These are phyloP conservation scores for Rhytidiadelphus loreus DNA, from an alignment of 225 moss, liverwort and hornwort genomes.

Conservation along the genomic window DNA sequence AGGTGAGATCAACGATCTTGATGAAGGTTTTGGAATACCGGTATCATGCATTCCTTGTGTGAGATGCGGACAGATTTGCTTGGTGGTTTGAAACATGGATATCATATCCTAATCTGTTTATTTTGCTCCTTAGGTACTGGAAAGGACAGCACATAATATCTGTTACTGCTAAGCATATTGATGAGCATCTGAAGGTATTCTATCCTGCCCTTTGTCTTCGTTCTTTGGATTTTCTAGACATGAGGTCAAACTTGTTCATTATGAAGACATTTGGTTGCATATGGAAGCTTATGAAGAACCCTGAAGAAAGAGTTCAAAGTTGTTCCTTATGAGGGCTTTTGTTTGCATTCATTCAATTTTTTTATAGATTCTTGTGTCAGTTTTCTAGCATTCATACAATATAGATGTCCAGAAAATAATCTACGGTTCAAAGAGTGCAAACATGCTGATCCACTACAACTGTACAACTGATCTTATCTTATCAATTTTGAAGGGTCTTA, in stretches of 20 bases:
- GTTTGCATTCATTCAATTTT: background rate
- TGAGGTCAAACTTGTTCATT: background rate
- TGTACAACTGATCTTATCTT: background rate
- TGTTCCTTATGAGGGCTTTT: background rate
- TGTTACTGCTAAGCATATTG: slow-evolving; percentile 72
- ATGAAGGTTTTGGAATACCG: background rate
- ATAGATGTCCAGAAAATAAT: background rate
- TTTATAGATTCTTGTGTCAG: background rate
- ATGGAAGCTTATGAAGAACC: background rate
- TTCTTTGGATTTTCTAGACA: background rate
- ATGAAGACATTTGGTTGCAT: background rate
- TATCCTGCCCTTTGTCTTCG: background rate
- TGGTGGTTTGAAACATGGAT: background rate
- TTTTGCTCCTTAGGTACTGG: slow-evolving; percentile 55
- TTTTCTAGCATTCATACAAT: background rate
- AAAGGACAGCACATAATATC: slow-evolving; percentile 90
- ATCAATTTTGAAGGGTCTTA: too few species aligned
- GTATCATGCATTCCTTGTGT: background rate
- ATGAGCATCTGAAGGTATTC: slow-evolving; percentile 81
- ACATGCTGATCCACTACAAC: background rate
- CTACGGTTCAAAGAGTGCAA: background rate
- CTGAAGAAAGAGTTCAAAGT: background rate
- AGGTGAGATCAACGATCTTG: background rate
- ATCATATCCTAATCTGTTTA: background rate
- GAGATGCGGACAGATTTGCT: background rate